A percentile compares a stretch with the other conserved stretches of the same genome.
These are phyloP conservation scores for Rhizopogon vinicolor DNA, from an alignment of 768 basidiomycete genomes.

Conservation along the genomic window DNA sequence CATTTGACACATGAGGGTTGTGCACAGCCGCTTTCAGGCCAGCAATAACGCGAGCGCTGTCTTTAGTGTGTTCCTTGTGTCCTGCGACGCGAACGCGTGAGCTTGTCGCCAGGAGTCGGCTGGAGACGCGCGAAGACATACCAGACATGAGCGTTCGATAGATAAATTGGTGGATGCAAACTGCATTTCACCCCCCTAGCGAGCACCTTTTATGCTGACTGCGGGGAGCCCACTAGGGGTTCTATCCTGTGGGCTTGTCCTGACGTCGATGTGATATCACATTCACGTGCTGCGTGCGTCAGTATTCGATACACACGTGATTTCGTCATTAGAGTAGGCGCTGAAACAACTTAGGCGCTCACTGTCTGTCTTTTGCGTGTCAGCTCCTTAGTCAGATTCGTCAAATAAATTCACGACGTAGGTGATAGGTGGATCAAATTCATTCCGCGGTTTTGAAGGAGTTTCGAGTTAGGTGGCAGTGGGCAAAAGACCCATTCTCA, in stretches of 20 bases:
- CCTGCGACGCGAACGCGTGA: not conserved
- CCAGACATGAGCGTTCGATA: not conserved
- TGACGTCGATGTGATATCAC: conserved; percentile 2
- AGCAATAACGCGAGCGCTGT: conserved; percentile 44
- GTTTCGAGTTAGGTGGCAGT: no score
- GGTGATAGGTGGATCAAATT: no score
- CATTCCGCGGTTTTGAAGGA: no score
- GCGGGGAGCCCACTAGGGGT: not conserved
- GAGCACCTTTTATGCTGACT: not conserved
- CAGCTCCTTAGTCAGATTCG: no score
- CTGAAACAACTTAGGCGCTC: no score
- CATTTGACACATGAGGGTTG: conserved; percentile 53
- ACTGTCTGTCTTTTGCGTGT: no score
- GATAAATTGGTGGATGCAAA: not conserved
- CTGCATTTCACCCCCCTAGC: not conserved
- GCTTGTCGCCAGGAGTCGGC: not conserved
- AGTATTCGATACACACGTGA: not conserved
- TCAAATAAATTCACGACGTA: no score
- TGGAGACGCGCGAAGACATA: conserved; percentile 6
- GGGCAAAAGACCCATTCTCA: no score
- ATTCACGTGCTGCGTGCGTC: not conserved
- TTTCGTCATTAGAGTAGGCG: no score
- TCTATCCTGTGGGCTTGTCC: no score
- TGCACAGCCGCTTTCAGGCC: conserved; percentile 56
- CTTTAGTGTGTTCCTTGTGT: conserved; percentile 29